A percentile compares a stretch with the other conserved stretches of the same genome.
These are phyloP conservation scores for Thalassiosira mediterranea DNA, from an alignment of 352 stramenopile genomes.

Conservation along the genomic window DNA sequence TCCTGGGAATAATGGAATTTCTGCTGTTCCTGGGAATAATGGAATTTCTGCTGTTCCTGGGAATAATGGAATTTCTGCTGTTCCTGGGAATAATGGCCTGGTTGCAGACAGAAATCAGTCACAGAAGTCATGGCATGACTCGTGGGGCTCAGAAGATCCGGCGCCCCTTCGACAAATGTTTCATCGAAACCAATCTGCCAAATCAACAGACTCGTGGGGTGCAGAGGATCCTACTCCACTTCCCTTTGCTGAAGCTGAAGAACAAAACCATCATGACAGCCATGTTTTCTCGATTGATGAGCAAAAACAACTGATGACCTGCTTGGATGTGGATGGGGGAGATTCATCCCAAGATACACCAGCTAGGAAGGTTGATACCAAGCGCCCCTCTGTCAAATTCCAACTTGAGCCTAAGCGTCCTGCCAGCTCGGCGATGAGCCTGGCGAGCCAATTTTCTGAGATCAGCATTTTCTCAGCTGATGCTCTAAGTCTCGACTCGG, in stretches of 20 bases:
- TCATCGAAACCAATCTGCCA: neutral
- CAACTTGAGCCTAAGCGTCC: neutral
- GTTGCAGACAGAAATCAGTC: neutral
- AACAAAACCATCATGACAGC: neutral
- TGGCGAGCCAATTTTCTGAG: conserved; percentile 36
- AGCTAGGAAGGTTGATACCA: neutral
- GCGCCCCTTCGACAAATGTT: neutral
- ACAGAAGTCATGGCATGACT: conserved; percentile 9
- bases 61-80: conserved; percentile 15
- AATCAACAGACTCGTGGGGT: conserved; percentile 5
- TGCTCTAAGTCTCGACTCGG: conserved; percentile 42
- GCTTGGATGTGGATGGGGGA: conserved; percentile 2
- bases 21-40: no score
- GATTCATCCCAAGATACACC: neutral
- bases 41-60: conserved; percentile 5
- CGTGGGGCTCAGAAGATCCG: conserved; percentile 13
- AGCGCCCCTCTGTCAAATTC: conserved; percentile 34
- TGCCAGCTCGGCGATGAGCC: conserved; percentile 6
- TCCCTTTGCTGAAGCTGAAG: neutral
- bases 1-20: no score
- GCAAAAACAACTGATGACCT: conserved; percentile 17
- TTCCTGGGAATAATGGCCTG: conserved; percentile 13
- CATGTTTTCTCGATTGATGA: conserved; percentile 16
- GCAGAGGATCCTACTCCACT: conserved; percentile 10
- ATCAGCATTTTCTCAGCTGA: conserved; percentile 29